Conservation (phyloP, 116 monocot species). For the Dioscorea cayenensis region DNA sequence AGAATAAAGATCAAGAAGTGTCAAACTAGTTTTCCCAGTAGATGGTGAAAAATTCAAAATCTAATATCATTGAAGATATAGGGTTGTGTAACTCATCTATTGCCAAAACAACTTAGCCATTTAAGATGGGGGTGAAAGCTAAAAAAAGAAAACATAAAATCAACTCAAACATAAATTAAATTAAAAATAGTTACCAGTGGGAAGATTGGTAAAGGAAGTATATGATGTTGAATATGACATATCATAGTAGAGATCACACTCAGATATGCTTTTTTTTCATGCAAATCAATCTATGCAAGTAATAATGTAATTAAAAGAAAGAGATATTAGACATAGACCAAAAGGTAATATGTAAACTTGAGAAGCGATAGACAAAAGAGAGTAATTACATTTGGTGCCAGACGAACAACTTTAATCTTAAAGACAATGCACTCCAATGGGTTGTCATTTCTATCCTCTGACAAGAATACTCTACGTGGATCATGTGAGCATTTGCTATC, state of each 20-base stretch:
- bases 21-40: conserved; percentile 1
- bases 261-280: conserved; percentile 20
- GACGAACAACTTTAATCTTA: conserved; percentile 32
- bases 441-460: conserved; percentile 48
- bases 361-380: background rate
- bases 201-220: conserved; percentile 54
- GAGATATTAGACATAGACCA: background rate
- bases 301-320: background rate
- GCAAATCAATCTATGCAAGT: conserved; percentile 23
- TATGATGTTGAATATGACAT: conserved; percentile 63
- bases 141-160: background rate
- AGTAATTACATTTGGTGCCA: conserved; percentile 23
- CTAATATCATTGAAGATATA: background rate
- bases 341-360: background rate
- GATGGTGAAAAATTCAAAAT: background rate
- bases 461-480: conserved; percentile 36
- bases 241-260: conserved; percentile 67
- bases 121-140: background rate
- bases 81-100: background rate
- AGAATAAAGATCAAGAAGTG: conserved; percentile 64
- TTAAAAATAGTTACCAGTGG: conserved; percentile 14
- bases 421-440: conserved; percentile 38
- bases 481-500: conserved; percentile 24
- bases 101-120: background rate
- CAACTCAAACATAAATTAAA: background rate